Conservation (phyloP, 2,329 filamentous ascomycete species). For the Alternaria longipes region DNA sequence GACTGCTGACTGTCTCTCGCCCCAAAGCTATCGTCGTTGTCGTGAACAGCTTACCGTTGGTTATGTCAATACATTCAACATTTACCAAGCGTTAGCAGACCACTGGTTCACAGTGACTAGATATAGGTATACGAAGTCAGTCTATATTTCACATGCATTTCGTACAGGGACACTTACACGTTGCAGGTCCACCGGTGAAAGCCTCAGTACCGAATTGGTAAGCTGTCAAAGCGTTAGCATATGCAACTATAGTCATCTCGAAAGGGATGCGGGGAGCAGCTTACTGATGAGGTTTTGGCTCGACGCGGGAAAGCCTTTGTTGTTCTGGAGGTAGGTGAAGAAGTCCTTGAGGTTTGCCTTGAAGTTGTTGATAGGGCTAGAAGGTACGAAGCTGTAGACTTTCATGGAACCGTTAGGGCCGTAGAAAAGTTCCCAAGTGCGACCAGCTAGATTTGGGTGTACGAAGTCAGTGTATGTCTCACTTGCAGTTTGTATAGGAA, state of each 20-base stretch:
- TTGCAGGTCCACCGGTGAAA: constrained; percentile 35
- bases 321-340: constrained; percentile 61
- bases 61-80: neutral
- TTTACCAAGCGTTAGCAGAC: constrained; percentile 22
- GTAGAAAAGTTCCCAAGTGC: constrained; percentile 64
- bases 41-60: neutral
- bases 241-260: neutral
- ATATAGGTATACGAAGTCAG: no score
- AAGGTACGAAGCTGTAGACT: constrained; percentile 67
- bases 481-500: neutral
- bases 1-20: neutral
- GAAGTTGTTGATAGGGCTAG: constrained; percentile 57
- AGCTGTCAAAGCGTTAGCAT: constrained; percentile 16
- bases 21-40: neutral
- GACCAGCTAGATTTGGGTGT: constrained; percentile 40
- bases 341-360: constrained; percentile 66
- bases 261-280: constrained; percentile 3
- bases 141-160: no score
- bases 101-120: constrained; percentile 25
- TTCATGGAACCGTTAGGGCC: constrained; percentile 67
- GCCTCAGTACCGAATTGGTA: constrained; percentile 37
- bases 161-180: constrained; percentile 4
- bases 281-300: constrained; percentile 36
- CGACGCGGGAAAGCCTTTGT: constrained; percentile 53
- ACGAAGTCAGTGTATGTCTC: neutral